Base-by-base conservation (phyloP, 2,329 filamentous ascomycete genomes). In the Verticillium zaregamsianum region DNA sequence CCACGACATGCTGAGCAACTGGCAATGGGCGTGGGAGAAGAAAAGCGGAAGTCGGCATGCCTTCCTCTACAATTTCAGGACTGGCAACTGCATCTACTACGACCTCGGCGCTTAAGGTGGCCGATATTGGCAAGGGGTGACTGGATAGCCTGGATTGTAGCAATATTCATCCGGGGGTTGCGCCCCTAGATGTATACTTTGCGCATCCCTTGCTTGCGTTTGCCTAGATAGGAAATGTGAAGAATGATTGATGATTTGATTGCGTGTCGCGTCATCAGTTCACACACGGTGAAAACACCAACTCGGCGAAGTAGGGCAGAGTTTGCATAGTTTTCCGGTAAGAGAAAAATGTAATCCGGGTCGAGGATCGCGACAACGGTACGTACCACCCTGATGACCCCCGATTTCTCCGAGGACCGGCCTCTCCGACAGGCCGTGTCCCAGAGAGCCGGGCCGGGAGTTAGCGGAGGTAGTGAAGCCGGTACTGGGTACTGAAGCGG, bases 11-110 rank as follows among this genome's bases (percentile, higher is more conserved):
- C 80, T 97, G 59, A 78, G 71, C 76, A 83, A 69, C 76, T 95
- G 79, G 86, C 86, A 72, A 75, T 80, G 66, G 76, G 83, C 72
- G 80, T 88, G 80, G 76, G 82, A 79, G 78, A 76, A 67, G 63
- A 79, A 80, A 65, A 73, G 80, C 4, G 84, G 81, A 9, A 82
- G 84, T 28, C 83, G 85, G 56, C 91, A 93, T 72, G 90, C 91
- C 12, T 96, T 96, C 76, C 85, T 97, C 59, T 97, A 96, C 76
- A 97, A 97, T 70, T 97, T 96, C 69, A 82, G 93, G 63, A 96
- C 92, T 11, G 91, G 90, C 0, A 89, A 84, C 62, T 93, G 91
- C 72, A 83, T 97, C 58, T 92, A 94, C 72, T 97, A 97, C 74
- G 93, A 97, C 75, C 76, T 97, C 54, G 79, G 78, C 33, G 75